Percentiles rank a stretch among this genome's conserved stretches.
phyloP scores from a whole-genome alignment of 768 basidiomycete species.

The Phlegmacium glaucopus region DNA sequence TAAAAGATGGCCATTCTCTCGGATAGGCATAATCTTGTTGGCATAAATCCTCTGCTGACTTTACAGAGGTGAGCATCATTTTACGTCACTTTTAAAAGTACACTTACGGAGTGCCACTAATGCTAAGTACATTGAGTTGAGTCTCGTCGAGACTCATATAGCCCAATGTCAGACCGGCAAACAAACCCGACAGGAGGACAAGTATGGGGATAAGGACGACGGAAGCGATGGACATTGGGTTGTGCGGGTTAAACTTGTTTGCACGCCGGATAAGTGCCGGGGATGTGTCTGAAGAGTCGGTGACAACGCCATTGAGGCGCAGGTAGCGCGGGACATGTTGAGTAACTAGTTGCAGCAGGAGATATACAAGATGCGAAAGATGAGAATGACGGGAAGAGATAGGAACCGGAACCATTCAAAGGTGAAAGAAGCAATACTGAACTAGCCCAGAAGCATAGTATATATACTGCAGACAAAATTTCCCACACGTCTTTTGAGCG shows the following conservation, averaged over 20 bases:
- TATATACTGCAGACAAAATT: too few relatives aligned
- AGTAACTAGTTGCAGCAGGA: conserved; percentile 38
- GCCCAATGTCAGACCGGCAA: conserved; percentile 89
- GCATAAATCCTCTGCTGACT: conserved; percentile 73
- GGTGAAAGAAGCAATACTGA: conserved; percentile 8
- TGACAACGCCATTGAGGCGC: conserved; percentile 17
- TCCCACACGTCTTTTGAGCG: too few relatives aligned
- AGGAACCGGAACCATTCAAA: conserved; percentile 45
- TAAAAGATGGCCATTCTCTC: conserved; percentile 78
- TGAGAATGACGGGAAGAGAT: conserved; percentile 28
- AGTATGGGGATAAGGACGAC: conserved; percentile 75
- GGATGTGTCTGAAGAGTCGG: background rate
- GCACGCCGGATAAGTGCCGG: conserved; percentile 22
- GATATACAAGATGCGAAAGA: conserved; percentile 43
- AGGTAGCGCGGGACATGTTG: conserved; percentile 43
- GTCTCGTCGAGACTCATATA: conserved; percentile 94
- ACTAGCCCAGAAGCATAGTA: too few relatives aligned
- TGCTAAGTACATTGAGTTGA: conserved; percentile 82
- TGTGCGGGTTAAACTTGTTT: conserved; percentile 26
- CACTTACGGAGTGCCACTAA: conserved; percentile 78
- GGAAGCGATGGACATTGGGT: conserved; percentile 34
- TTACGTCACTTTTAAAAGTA: conserved; percentile 1
- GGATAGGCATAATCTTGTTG: conserved; percentile 81
- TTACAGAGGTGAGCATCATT: conserved; percentile 32
- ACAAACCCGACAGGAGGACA: conserved; percentile 78